Evolutionary conservation across 2,329 filamentous ascomycete species (phyloP), one percentile per base, ranked within the genome.

Genomic region (Aphanoascus verrucosus): DNA sequence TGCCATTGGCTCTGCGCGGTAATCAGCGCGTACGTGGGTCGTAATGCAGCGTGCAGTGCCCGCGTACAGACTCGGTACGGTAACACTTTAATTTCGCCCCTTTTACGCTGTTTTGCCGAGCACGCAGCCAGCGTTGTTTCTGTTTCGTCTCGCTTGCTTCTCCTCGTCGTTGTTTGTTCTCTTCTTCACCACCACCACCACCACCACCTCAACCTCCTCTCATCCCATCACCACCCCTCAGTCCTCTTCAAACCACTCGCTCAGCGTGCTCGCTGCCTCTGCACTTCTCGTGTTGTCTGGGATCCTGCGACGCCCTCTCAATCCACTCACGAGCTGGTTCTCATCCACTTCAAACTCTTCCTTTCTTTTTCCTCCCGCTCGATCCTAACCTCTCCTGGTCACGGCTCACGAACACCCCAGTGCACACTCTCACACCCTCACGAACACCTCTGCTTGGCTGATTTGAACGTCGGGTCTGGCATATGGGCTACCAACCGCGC

Each of bases 211-310:
- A 42, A 49, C 48, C 46, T 42, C 53, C 49, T 44, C 55, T 55
- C 42, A 32, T 20, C 52, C 54, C 55, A 14, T 15, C 45, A 5
- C 55, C 55, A 53, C 57, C 56, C 58, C 58, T 54, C 57, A 56
- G 55, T 60, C 58, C 56, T 55, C 55, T 57, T 50, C 53, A 50
- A 44, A 56, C 54, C 57, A 43, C 38, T 56, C 58, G 42, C 14
- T 23, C 15, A 14, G 31, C 45, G 35, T 23, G 20, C 53, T 54
- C 57, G 55, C 53, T 56, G 49, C 53, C 52, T 48, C 50, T 55
- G 49, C 38, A 48, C 54, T 59, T 28, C 14, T 4, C 19, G 5
- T 34, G 28, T 11, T 19, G 15, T 48, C 38, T 19, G 14, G 31
- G 31, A 23, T 35, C 43, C 43, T 46, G 28, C 28, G 32, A 47